These are phyloP conservation scores for Chenopodium quinoa DNA, from an alignment of 148 eudicot genomes.

Conservation along the genomic window DNA sequence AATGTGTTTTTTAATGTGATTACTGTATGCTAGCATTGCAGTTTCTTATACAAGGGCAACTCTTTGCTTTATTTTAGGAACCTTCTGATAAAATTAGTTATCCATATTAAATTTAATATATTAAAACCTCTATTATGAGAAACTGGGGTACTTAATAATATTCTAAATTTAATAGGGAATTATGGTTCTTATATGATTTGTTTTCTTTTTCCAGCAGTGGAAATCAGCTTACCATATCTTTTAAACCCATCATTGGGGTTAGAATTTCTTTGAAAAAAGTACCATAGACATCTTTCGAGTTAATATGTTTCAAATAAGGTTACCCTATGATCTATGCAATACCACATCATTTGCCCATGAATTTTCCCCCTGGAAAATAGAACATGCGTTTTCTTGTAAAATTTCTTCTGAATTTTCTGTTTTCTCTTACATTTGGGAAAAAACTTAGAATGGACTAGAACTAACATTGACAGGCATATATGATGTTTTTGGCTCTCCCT, in stretches of 20 bases:
- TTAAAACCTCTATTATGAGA: neutral
- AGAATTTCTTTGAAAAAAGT: neutral
- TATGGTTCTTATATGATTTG: neutral
- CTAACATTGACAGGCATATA: neutral
- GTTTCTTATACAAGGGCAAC: neutral
- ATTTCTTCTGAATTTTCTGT: neutral
- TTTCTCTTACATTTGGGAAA: neutral
- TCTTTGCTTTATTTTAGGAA: neutral
- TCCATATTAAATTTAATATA: neutral
- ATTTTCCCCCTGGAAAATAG: neutral
- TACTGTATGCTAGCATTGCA: neutral
- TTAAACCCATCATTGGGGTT: neutral
- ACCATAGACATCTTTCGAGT: neutral
- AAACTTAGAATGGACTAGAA: neutral
- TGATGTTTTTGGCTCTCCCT: neutral
- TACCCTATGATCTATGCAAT: neutral
- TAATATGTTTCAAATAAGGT: neutral
- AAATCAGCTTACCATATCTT: neutral
- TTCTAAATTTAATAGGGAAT: neutral
- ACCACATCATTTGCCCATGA: neutral
- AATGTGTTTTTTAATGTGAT: neutral
- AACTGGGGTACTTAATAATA: neutral
- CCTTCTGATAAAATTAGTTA: too few species aligned
- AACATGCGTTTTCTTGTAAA: too few species aligned
- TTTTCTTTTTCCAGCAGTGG: neutral